Base-by-base conservation (phyloP, 129 eudicot genomes). In the Apium graveolens region DNA sequence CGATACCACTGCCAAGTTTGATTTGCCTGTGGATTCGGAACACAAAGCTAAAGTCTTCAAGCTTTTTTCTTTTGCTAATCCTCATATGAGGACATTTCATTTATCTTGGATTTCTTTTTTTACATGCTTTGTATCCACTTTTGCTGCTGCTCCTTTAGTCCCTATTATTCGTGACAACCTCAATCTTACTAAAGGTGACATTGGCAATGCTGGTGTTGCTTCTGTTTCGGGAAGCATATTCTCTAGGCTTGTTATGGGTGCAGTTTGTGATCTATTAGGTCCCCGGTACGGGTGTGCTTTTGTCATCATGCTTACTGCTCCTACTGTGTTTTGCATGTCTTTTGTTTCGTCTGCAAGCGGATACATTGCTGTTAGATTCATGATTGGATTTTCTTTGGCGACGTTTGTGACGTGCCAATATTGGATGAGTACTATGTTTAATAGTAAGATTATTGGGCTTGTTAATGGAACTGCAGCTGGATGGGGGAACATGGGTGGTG, bases 401-500 rank as follows among this genome's bases (percentile, higher is more conserved):
- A 66, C 72, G 3, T 66, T 66, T 31, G 72, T 66, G 37, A 66
- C 72, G 9, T 66, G 72, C 11, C 72, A 66, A 6, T 66, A 66
- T 31, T 66, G 72, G 72, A 66, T 66, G 72, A 66, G 72, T 66
- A 66, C 72, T 5, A 66, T 66, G 72, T 66, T 66, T 26, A 89
- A 83, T 38, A 76, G 91, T 34, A 84, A 87, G 84, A 88, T 92
- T 17, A 90, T 92, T 27, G 97, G 97, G 45, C 66, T 78, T 5
- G 97, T 84, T n/a, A 92, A 90, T 32, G 97, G 96, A 39, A 90
- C 96, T 0, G 93, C 97, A 0, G 97, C 97, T 0, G 97, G 97
- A 1, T 92, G 97, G 97, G 97, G 96, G 42, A 92, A 92, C 78
- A 89, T 88, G 90, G 97, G 96, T 0, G 96, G 96, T 37, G 97